A percentile compares a stretch with the other conserved stretches of the same genome.
These are phyloP conservation scores for Golubevia pallescens DNA, from an alignment of 1,284 basidiomycete genomes.

Conservation along the genomic window DNA sequence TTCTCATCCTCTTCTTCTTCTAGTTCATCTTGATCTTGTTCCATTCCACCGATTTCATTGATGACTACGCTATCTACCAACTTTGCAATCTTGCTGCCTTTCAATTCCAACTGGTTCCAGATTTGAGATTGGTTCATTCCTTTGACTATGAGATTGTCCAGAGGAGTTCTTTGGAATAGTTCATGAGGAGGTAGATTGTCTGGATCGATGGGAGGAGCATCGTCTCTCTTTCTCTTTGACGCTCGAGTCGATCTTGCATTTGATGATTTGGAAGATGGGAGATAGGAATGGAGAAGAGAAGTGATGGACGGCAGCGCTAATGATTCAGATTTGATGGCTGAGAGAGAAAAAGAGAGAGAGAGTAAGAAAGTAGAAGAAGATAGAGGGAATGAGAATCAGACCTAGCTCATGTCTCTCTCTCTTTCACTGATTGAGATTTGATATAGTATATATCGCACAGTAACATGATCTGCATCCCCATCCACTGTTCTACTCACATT, in stretches of 20 bases:
- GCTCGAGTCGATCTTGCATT: neutral
- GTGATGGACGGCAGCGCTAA: conserved; percentile 19
- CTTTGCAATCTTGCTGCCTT: conserved; percentile 29
- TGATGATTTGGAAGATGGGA: conserved; percentile 15
- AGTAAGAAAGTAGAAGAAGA: neutral
- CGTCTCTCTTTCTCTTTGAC: neutral
- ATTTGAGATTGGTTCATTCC: conserved; percentile 49
- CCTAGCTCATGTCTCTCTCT: no score
- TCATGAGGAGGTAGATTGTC: conserved; percentile 16
- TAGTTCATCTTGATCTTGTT: conserved; percentile 27
- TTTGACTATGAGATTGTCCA: conserved; percentile 38
- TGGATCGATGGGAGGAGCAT: conserved; percentile 21
- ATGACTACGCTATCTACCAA: conserved; percentile 38
- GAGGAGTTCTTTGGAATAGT: conserved; percentile 42
- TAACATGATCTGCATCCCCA: no score
- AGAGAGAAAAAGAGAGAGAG: conserved; percentile 29
- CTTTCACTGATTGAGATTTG: no score
- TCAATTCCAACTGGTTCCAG: conserved; percentile 59
- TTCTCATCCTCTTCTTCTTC: conserved; percentile 13
- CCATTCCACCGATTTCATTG: conserved; percentile 9
- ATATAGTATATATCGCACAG: no score
- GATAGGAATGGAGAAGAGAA: conserved; percentile 28
- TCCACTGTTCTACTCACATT: no score
- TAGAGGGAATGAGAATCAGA: no score
- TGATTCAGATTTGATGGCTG: conserved; percentile 23